Evolutionary conservation across 441 rosid species (phyloP).

Genomic region (Aleurites moluccanus): DNA sequence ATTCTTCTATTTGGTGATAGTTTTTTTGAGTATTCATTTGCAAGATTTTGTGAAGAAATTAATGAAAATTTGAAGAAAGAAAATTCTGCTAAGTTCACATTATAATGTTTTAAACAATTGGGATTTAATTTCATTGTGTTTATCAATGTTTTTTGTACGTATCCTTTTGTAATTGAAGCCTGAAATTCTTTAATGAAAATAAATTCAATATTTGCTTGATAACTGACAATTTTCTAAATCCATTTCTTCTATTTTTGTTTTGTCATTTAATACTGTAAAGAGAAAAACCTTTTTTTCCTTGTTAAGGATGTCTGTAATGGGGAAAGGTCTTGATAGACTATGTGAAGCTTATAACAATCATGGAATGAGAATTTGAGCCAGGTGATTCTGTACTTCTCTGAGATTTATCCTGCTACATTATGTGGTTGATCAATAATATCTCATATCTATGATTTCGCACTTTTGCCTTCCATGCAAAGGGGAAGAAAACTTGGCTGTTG

Average conservation of each 20-base stretch:
- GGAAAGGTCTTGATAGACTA: neutral
- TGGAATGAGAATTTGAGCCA: neutral
- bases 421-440: neutral
- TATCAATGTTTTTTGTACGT: too few species aligned
- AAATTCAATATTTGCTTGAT: neutral
- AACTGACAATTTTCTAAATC: neutral
- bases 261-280: neutral
- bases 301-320: neutral
- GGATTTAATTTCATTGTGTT: too few species aligned
- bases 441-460: neutral
- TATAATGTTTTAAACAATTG: too few species aligned
- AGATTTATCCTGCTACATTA: neutral
- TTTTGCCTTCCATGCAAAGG: slow-evolving; percentile 1
- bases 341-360: neutral
- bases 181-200: neutral
- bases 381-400: neutral
- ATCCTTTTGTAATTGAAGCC: neutral
- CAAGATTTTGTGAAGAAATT: too few species aligned
- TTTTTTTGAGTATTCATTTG: too few species aligned
- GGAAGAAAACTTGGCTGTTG: neutral
- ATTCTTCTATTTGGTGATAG: too few species aligned
- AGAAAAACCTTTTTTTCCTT: neutral
- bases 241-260: neutral
- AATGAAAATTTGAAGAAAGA: too few species aligned
- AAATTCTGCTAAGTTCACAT: too few species aligned